phyloP scores from a whole-genome alignment of 331 rosid species.

The Rhamnella rubrinervis region DNA sequence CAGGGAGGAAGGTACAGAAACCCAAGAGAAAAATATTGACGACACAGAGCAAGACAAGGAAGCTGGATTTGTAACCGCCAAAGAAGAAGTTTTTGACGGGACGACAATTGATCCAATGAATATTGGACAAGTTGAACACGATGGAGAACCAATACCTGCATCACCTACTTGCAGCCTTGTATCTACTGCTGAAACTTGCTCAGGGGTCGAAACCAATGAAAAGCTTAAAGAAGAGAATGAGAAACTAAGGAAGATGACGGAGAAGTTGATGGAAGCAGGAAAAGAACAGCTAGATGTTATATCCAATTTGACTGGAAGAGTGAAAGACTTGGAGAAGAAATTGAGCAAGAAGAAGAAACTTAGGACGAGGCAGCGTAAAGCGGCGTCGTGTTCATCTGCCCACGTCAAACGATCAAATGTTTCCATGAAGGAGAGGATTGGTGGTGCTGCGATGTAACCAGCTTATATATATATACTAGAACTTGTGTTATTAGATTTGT shows the following conservation, averaged over 20 bases:
- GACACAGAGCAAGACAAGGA: background rate
- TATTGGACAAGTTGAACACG: conserved; percentile 2
- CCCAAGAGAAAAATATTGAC: background rate
- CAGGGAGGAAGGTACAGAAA: background rate
- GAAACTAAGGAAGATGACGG: conserved; percentile 53
- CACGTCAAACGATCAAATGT: conserved; percentile 20
- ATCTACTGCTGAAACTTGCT: background rate
- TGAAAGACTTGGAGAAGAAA: conserved; percentile 66
- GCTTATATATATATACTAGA: too few species aligned
- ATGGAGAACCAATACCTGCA: background rate
- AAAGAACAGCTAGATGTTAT: conserved; percentile 61
- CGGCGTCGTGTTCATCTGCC: conserved; percentile 18
- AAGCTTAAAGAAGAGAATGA: conserved; percentile 52
- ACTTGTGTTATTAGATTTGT: too few species aligned
- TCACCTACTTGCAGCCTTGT: background rate
- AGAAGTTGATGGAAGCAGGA: conserved; percentile 61
- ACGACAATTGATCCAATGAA: background rate
- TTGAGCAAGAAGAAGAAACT: conserved; percentile 44
- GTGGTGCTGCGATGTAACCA: conserved; percentile 22
- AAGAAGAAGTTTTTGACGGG: background rate
- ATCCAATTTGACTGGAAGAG: conserved; percentile 52
- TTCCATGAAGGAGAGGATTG: background rate
- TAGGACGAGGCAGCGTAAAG: conserved; percentile 22
- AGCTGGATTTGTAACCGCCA: background rate
- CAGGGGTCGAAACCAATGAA: conserved; percentile 10